Percentiles rank a stretch among this genome's conserved stretches.
These are phyloP conservation scores for Penicillium corylophilum DNA, from an alignment of 2,329 filamentous ascomycete genomes.

Conservation along the genomic window DNA sequence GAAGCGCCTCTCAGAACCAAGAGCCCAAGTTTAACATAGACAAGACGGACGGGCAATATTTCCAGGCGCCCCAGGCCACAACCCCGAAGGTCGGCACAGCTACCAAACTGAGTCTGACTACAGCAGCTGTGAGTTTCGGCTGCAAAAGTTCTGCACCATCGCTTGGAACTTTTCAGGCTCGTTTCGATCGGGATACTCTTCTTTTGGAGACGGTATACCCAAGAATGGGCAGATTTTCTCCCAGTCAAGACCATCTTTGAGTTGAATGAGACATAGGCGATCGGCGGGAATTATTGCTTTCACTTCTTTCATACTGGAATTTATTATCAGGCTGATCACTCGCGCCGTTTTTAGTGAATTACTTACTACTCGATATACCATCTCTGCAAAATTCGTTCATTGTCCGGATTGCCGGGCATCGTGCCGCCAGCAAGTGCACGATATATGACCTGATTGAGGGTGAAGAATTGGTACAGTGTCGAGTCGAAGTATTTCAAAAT, in stretches of 20 bases:
- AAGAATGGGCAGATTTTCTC: constrained; percentile 27
- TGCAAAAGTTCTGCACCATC: constrained; percentile 11
- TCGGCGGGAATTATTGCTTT: constrained; percentile 22
- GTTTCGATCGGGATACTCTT: constrained; percentile 21
- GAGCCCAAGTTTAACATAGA: neutral
- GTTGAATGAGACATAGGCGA: constrained; percentile 16
- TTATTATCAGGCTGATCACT: neutral
- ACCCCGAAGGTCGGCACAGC: constrained; percentile 12
- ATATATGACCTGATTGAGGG: constrained; percentile 12
- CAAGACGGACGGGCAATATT: constrained; percentile 4
- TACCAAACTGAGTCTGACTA: constrained; percentile 11
- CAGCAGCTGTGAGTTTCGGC: constrained; percentile 12
- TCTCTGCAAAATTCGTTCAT: constrained; percentile 11
- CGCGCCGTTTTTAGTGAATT: neutral
- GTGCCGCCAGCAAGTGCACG: constrained; percentile 8
- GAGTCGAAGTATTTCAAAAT: constrained; percentile 23
- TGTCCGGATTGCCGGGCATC: constrained; percentile 12
- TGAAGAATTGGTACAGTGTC: constrained; percentile 15
- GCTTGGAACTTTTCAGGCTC: constrained; percentile 21
- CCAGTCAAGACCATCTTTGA: constrained; percentile 26
- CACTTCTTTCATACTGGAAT: constrained; percentile 16
- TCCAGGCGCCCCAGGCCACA: constrained; percentile 9
- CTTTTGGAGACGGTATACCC: constrained; percentile 17
- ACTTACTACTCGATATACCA: constrained; percentile 26
- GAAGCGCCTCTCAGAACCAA: neutral